These are phyloP conservation scores for Magnusiomyces fungicola DNA, from an alignment of 1,139 yeast species.

Conservation along the genomic window DNA sequence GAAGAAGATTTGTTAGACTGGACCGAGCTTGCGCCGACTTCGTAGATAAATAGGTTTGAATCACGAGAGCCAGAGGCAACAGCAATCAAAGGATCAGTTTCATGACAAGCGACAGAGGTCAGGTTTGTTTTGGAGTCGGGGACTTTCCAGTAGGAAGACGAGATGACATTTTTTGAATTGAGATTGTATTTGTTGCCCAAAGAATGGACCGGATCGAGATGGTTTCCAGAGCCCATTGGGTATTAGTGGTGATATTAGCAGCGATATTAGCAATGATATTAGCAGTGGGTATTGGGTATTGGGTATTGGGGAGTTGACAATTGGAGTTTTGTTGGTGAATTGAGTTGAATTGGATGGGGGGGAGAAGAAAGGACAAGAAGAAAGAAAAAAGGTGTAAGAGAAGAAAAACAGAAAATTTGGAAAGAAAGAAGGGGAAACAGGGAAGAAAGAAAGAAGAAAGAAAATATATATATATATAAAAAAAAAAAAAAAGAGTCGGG, in stretches of 20 bases:
- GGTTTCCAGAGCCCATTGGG: neutral
- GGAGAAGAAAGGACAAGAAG: neutral
- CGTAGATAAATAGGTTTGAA: constrained; percentile 59
- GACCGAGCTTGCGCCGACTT: constrained; percentile 20
- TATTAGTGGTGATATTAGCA: neutral
- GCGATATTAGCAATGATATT: neutral
- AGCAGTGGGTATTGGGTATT: too few relatives aligned
- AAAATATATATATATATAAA: too few relatives aligned
- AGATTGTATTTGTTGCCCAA: neutral
- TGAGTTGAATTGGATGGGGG: neutral
- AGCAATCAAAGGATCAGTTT: constrained; percentile 45
- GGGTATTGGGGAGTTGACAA: neutral
- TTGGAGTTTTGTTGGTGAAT: neutral
- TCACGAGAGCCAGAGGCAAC: constrained; percentile 52
- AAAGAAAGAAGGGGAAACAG: neutral
- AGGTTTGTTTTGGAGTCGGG: constrained; percentile 54
- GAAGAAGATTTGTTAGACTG: neutral
- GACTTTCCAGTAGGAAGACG: constrained; percentile 52
- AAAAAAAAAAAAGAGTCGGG: neutral
- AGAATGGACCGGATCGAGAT: neutral
- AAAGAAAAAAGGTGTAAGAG: neutral
- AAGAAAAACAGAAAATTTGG: neutral
- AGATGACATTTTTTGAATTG: neutral
- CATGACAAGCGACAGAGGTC: constrained; percentile 48
- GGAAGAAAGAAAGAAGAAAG: neutral